Evolutionary conservation across 768 basidiomycete genomes (phyloP), one percentile per base, ranked within the genome.

Genomic region (Auricularia auricula-judae): DNA sequence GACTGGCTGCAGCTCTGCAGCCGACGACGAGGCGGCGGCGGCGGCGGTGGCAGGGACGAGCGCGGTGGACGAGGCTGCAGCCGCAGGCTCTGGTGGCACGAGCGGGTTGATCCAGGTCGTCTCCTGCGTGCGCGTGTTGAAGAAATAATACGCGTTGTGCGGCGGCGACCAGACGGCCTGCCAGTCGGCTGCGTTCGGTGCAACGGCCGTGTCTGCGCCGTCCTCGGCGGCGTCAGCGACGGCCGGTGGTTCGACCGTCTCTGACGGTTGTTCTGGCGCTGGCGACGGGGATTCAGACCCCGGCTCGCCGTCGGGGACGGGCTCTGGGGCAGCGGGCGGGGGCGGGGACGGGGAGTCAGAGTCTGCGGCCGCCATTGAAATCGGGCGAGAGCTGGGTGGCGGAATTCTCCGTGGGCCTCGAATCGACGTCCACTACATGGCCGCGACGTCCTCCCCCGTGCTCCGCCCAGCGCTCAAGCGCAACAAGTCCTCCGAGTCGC

Each of bases 51-150:
- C 34, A 5, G 34, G 63, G 36, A n/a, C 34, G n/a, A 44, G 65
- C 36, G 56, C 56, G 23, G 56, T 14, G 10, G 23, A 14, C 14
- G 21, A 21, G 10, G 10, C 23, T 12, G 23, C 8, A 12, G 34
- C 23, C 5, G 21, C 56, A 4, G 12, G 23, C 35, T 63, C 53
- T 36, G 61, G 35, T 29, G 68, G 61, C 69, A 65, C 36, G 23
- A 93, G 78, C 10, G 91, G 91, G 70, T 93, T 93, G 35, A 77
- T 76, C 91, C 91, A 93, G 2, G 91, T 93, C 18, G 91, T 93
- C 76, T 92, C 84, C 63, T 86, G 79, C 0, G 91, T 91, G 66
- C 76, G 73, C 10, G 84, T 65, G 74, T 92, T 93, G 80, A 81
- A 89, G 78, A 92, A 93, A 74, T 93, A 93, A 76, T 93, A 93